These are phyloP conservation scores for Sporothrix brasiliensis DNA, from an alignment of 2,329 filamentous ascomycete species.

Conservation along the genomic window DNA sequence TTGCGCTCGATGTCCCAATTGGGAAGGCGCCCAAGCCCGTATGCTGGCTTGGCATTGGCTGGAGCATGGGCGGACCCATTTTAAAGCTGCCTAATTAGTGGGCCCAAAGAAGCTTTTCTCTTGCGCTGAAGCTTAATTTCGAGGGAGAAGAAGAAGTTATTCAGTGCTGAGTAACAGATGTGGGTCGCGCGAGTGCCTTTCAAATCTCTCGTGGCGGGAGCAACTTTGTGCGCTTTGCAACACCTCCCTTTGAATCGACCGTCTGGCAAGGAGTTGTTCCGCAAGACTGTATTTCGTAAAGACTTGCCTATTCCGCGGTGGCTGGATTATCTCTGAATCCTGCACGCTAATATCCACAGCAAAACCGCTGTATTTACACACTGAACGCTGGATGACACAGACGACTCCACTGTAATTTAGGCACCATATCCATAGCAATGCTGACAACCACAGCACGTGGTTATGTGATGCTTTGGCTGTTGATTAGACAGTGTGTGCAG, in stretches of 20 bases:
- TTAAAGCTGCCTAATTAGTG: background rate
- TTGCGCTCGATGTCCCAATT: conserved; percentile 19
- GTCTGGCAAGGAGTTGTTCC: background rate
- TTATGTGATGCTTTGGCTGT: background rate
- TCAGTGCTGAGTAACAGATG: background rate
- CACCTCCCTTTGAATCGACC: too few species aligned
- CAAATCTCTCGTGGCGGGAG: background rate
- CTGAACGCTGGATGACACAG: too few species aligned
- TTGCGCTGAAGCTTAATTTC: background rate
- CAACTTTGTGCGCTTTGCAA: conserved; percentile 13
- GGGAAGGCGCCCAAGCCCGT: background rate
- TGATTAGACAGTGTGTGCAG: background rate
- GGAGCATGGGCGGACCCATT: background rate
- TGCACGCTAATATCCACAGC: background rate
- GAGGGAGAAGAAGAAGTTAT: background rate
- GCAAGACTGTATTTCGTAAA: background rate
- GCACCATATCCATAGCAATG: background rate
- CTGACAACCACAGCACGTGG: background rate
- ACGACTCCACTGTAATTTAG: background rate
- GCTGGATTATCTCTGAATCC: too few species aligned
- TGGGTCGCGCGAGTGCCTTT: background rate
- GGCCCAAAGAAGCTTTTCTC: background rate
- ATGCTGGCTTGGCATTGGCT: conserved; percentile 3
- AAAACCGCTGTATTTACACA: background rate
- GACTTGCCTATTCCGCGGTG: too few species aligned